Base-by-base conservation (phyloP, 352 stramenopile genomes). In the Globisporangium nodosum region DNA sequence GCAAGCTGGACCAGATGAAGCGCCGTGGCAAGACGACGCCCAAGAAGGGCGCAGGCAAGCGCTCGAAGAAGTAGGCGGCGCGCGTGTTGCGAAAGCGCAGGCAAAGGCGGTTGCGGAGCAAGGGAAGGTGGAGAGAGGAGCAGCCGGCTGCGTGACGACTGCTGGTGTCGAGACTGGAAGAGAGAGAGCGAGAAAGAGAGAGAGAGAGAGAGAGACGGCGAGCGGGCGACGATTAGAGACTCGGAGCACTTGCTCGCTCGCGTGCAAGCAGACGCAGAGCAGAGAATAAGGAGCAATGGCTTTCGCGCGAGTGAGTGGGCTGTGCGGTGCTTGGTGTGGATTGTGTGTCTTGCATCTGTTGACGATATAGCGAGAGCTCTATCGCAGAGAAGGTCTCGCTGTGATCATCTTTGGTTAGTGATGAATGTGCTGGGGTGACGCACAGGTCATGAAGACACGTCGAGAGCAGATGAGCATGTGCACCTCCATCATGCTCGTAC, bases 21-120 rank as follows among this genome's bases (percentile, higher is more conserved):
- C 85, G 84, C 63, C 78, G 84, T 73, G 85, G 85, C 65, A 92
- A 92, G 76, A 75, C 79, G 35, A 88, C 82, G 53, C 85, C 85
- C 8, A 94, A 92, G 82, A 94, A 94, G 75, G 85, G 85, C 21
- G 82, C 82, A 68, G 85, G 85, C 69, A 94, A 94, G 79, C 85
- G 85, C 27, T 81, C 78, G 56, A 90, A 88, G 71, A 92, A 94
- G 76, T 89, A 92, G 63, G 69, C 37, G 11, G 37, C 31, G 2
- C 16, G 27, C 11, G 47, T 24, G 27, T 8, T 49, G 46, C 0
- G 12, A 42, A 40, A 8, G 21, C n/a, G 35, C 24, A 27, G 33
- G 11, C 15, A 42, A 9, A 3, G 45, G 9, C n/a, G 24, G 7
- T 15, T 18, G 20, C 1, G 20, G 45, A 27, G 24, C 24, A 27